phyloP scores from a whole-genome alignment of 202 grass and related monocot genomes.

The Cymbopogon flexuosus region DNA sequence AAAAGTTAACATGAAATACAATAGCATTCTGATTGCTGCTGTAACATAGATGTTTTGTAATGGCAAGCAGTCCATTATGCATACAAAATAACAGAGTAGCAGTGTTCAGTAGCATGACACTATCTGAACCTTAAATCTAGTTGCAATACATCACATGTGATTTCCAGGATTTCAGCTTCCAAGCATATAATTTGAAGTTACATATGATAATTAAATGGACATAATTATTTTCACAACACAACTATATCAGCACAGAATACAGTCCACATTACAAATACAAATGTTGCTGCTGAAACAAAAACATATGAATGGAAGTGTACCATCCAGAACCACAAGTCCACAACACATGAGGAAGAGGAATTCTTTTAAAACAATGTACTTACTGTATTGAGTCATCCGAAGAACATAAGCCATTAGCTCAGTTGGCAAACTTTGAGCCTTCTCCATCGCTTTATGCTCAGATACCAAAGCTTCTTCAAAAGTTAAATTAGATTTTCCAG shows the following conservation, averaged over 20 bases:
- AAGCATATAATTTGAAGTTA: constrained; percentile 13
- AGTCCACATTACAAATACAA: background rate
- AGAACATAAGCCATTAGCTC: constrained; percentile 54
- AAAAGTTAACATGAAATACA: constrained; percentile 19
- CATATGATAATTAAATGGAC: background rate
- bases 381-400: constrained; percentile 83
- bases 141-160: background rate
- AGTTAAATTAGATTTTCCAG: constrained; percentile 83
- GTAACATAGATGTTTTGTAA: background rate
- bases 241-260: background rate
- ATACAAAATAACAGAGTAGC: background rate
- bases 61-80: background rate
- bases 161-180: background rate
- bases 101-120: background rate
- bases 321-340: background rate
- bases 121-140: background rate
- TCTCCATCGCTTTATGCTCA: constrained; percentile 54
- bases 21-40: background rate
- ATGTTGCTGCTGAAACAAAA: background rate
- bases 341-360: no score
- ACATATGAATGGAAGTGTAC: background rate
- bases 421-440: constrained; percentile 56
- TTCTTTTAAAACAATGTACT: background rate
- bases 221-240: background rate
- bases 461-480: constrained; percentile 92